Evolutionary conservation across 805 yeast genomes (phyloP).

Genomic region (Yarrowia sp.): DNA sequence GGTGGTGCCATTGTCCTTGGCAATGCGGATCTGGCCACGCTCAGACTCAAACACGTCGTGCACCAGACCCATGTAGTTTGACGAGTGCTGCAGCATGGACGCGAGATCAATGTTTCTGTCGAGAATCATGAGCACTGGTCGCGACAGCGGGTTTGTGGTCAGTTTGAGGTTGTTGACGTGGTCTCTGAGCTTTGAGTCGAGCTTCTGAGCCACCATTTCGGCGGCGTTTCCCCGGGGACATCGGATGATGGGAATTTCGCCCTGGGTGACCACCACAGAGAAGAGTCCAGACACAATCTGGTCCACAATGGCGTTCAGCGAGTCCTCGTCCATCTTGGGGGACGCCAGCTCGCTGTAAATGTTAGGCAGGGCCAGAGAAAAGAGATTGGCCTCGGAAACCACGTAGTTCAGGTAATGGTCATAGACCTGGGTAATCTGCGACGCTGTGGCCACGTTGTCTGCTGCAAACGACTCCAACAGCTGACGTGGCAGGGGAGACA

Average conservation of each 20-base stretch:
- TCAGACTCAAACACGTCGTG: conserved; percentile 88
- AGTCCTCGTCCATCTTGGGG: conserved; percentile 75
- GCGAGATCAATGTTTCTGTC: conserved; percentile 91
- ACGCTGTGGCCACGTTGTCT: conserved; percentile 72
- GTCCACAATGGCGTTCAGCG: conserved; percentile 71
- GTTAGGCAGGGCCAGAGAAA: conserved; percentile 72
- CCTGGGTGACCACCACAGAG: conserved; percentile 77
- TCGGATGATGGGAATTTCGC: conserved; percentile 85
- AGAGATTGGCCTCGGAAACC: conserved; percentile 91
- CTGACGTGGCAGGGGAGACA: conserved; percentile 77
- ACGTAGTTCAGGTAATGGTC: conserved; percentile 93
- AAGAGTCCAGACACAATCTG: conserved; percentile 80
- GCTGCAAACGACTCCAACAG: conserved; percentile 87
- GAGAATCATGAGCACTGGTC: conserved; percentile 79
- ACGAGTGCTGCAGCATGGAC: conserved; percentile 94
- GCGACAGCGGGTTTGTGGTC: conserved; percentile 53
- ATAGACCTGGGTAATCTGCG: conserved; percentile 81
- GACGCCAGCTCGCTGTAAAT: conserved; percentile 74
- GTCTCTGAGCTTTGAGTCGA: conserved; percentile 85
- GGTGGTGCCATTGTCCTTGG: conserved; percentile 49
- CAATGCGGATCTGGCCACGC: conserved; percentile 67
- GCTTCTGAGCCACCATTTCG: conserved; percentile 85
- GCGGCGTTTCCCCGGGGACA: conserved; percentile 95
- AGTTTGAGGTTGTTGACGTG: conserved; percentile 73
- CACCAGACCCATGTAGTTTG: conserved; percentile 97